These are phyloP conservation scores for Ettlia oleoabundans DNA, from an alignment of 139 green algal genomes.

Conservation along the genomic window DNA sequence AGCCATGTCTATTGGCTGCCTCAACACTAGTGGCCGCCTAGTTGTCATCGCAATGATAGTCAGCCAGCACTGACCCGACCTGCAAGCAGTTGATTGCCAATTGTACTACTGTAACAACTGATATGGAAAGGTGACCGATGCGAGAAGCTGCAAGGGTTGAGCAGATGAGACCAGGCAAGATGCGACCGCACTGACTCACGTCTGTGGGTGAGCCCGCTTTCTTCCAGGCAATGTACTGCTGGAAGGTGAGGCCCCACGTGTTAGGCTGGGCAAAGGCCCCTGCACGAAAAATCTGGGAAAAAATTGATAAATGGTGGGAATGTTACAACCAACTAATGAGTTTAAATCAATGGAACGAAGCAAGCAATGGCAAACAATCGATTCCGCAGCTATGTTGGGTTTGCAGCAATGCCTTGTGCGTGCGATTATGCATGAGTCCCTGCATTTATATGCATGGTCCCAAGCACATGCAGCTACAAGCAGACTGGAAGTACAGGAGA, in stretches of 20 bases:
- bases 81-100: background rate
- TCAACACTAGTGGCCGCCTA: no score
- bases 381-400: no score
- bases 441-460: no score
- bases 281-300: background rate
- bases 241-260: background rate
- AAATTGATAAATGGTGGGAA: background rate
- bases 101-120: background rate
- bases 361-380: no score
- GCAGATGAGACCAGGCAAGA: background rate
- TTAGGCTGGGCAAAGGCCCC: background rate
- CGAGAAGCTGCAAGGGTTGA: background rate
- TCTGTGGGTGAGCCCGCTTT: background rate
- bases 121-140: background rate
- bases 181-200: background rate
- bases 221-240: background rate
- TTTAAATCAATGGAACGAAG: no score
- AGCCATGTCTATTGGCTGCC: no score
- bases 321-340: background rate
- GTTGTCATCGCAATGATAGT: background rate
- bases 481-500: no score
- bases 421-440: no score
- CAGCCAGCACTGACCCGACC: background rate
- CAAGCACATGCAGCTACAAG: no score
- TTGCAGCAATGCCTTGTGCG: no score